phyloP scores from a whole-genome alignment of 371 early-diverging fungal genomes.

The Apophysomyces trapeziformis region DNA sequence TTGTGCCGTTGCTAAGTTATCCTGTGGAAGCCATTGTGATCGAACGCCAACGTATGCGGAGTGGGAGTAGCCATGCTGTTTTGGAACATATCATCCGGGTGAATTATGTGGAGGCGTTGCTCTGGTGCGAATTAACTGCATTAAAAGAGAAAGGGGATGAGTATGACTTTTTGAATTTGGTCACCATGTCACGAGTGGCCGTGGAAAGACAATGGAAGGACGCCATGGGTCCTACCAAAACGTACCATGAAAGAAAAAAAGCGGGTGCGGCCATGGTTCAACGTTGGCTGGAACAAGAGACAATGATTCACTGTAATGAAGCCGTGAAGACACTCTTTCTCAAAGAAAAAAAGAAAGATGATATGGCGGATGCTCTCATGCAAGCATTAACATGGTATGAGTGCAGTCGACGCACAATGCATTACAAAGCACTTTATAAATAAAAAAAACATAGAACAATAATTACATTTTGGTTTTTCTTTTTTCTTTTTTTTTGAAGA shows the following conservation, averaged over 20 bases:
- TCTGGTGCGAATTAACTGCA: slow-evolving; percentile 42
- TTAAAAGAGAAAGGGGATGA: neutral
- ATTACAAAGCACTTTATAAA: neutral
- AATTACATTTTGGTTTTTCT: too few relatives aligned
- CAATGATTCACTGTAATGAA: slow-evolving; percentile 23
- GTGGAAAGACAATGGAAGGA: slow-evolving; percentile 32
- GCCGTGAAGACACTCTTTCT: slow-evolving; percentile 43
- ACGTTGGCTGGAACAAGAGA: slow-evolving; percentile 33
- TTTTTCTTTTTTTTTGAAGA: too few relatives aligned
- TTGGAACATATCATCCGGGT: slow-evolving; percentile 54
- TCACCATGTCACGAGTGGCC: too few relatives aligned
- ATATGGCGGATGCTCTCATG: slow-evolving; percentile 72
- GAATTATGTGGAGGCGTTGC: slow-evolving; percentile 59
- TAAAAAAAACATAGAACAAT: neutral
- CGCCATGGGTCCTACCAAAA: slow-evolving; percentile 9
- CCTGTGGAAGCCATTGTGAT: slow-evolving; percentile 37
- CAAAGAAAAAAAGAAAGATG: slow-evolving; percentile 69
- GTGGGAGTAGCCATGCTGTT: slow-evolving; percentile 35
- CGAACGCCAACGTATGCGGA: slow-evolving; percentile 58
- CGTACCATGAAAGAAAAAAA: slow-evolving; percentile 31
- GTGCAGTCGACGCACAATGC: slow-evolving; percentile 51
- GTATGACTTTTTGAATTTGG: neutral
- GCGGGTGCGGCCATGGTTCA: slow-evolving; percentile 40
- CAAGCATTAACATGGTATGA: slow-evolving; percentile 71
- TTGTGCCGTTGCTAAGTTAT: slow-evolving; percentile 1